These are phyloP conservation scores for Misopates orontium DNA, from an alignment of 257 asterid genomes.

Conservation along the genomic window DNA sequence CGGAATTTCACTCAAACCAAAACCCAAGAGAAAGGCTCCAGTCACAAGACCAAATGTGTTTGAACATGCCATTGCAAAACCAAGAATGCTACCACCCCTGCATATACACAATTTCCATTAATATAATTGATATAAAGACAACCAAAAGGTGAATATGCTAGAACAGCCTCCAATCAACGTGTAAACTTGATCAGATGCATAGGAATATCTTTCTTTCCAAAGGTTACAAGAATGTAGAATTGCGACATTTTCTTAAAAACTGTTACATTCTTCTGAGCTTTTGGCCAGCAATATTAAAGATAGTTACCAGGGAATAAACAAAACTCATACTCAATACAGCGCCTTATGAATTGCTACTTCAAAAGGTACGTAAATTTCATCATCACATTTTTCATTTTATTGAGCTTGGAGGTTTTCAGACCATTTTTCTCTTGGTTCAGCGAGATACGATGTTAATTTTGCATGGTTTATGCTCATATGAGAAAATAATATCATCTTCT, in stretches of 20 bases:
- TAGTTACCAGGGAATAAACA: slow-evolving; percentile 6
- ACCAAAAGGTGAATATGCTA: neutral
- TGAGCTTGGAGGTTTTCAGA: neutral
- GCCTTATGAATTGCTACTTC: slow-evolving; percentile 1
- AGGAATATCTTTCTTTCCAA: neutral
- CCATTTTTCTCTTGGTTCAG: neutral
- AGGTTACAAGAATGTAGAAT: too few relatives aligned
- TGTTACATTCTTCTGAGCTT: neutral
- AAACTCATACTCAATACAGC: neutral
- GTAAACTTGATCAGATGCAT: slow-evolving; percentile 3
- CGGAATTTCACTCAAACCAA: slow-evolving; percentile 82
- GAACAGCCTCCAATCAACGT: neutral
- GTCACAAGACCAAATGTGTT: slow-evolving; percentile 84
- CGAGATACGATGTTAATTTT: neutral
- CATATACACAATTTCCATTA: slow-evolving; percentile 22
- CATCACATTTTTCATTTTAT: neutral
- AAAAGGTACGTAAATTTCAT: neutral
- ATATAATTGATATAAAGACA: slow-evolving; percentile 8
- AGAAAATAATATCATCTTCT: slow-evolving; percentile 2
- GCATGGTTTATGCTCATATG: neutral
- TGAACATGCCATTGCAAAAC: slow-evolving; percentile 89
- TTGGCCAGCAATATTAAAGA: neutral
- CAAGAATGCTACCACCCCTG: slow-evolving; percentile 73
- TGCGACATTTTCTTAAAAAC: neutral
- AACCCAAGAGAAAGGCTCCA: slow-evolving; percentile 87